These are phyloP conservation scores for Warburgia ugandensis DNA, from an alignment of 164 flowering plant species.

Conservation along the genomic window DNA sequence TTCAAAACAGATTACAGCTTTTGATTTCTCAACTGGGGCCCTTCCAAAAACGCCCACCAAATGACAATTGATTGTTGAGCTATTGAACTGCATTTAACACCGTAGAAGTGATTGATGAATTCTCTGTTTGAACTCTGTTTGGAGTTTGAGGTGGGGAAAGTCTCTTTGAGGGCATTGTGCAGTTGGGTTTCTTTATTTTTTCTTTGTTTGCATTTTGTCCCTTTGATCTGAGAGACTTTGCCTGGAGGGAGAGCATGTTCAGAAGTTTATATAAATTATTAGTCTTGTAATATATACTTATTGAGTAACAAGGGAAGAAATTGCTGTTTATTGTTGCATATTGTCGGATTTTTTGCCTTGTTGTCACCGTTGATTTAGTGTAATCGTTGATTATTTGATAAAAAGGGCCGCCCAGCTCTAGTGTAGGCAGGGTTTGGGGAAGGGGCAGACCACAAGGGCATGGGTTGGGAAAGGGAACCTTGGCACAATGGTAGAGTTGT, in stretches of 20 bases:
- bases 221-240: constrained; percentile 4
- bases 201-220: not conserved
- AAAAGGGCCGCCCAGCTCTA: too few species aligned
- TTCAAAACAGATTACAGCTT: constrained; percentile 52
- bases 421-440: too few species aligned
- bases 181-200: constrained; percentile 1
- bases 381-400: too few species aligned
- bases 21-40: constrained; percentile 14
- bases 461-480: too few species aligned
- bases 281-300: constrained; percentile 2
- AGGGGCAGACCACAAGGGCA: too few species aligned
- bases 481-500: too few species aligned
- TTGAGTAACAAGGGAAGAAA: constrained; percentile 1
- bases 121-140: constrained; percentile 10
- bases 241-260: constrained; percentile 2
- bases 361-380: not conserved
- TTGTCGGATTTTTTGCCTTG: not conserved
- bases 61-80: not conserved
- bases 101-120: constrained; percentile 6
- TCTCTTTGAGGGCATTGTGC: not conserved
- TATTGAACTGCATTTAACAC: constrained; percentile 4
- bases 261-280: constrained; percentile 9
- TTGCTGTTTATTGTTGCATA: not conserved
- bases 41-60: not conserved
- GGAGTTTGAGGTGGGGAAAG: not conserved